These are phyloP conservation scores for Rhizopogon vinicolor DNA, from an alignment of 768 basidiomycete genomes.

Conservation along the genomic window DNA sequence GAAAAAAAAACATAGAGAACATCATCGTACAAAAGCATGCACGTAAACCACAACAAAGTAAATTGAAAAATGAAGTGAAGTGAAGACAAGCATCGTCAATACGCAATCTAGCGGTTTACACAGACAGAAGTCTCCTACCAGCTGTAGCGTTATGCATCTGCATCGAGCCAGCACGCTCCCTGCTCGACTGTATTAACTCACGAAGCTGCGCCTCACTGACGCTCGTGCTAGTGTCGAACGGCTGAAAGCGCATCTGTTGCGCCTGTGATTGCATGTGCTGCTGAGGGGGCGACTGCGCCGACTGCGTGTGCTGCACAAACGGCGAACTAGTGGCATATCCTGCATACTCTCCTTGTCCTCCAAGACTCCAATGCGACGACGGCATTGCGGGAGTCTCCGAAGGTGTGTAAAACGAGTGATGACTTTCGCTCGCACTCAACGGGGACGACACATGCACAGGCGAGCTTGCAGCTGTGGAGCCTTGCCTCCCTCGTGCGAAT, in stretches of 20 bases:
- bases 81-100: constrained; percentile 27
- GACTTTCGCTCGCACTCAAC: constrained; percentile 43
- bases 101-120: constrained; percentile 22
- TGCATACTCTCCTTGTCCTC: constrained; percentile 37
- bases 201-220: constrained; percentile 75
- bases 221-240: constrained; percentile 44
- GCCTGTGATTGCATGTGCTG: constrained; percentile 7
- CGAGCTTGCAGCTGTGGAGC: constrained; percentile 53
- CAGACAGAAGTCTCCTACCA: constrained; percentile 47
- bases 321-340: constrained; percentile 44
- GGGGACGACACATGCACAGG: constrained; percentile 56
- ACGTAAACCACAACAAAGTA: constrained; percentile 10
- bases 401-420: constrained; percentile 42
- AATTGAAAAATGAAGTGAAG: constrained; percentile 18
- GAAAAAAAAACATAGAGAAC: constrained; percentile 10
- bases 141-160: constrained; percentile 27
- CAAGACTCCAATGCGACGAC: constrained; percentile 42
- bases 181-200: constrained; percentile 70
- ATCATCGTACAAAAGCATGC: constrained; percentile 8
- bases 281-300: constrained; percentile 28
- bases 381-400: constrained; percentile 29
- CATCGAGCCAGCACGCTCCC: constrained; percentile 43
- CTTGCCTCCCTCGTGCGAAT: constrained; percentile 70
- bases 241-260: constrained; percentile 46
- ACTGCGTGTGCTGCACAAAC: constrained; percentile 41